Conservation (phyloP, 345 rosid genomes). For the Citrus sp. region DNA sequence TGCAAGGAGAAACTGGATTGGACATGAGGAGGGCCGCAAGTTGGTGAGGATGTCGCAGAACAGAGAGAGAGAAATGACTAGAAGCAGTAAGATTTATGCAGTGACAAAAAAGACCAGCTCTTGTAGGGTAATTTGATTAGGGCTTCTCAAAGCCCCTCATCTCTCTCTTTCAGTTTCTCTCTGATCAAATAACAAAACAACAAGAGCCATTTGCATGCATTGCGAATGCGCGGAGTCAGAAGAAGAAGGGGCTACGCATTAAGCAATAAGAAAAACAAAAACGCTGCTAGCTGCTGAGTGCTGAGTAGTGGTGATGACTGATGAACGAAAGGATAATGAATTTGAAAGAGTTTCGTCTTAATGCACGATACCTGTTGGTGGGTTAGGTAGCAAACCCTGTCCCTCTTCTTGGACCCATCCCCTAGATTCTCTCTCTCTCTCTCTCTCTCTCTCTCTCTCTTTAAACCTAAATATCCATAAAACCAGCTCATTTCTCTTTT, state of each 20-base stretch:
- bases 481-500: slow-evolving; percentile 35
- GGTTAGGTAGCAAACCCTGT: slow-evolving; percentile 72
- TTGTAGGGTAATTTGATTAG: slow-evolving; percentile 27
- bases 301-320: neutral
- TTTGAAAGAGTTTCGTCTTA: slow-evolving; percentile 34
- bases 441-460: slow-evolving; percentile 1
- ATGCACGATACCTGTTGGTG: slow-evolving; percentile 71
- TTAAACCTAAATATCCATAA: neutral
- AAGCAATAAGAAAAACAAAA: neutral
- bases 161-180: neutral
- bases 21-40: slow-evolving; percentile 12
- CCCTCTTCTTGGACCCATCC: slow-evolving; percentile 54
- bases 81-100: neutral
- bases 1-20: neutral
- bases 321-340: slow-evolving; percentile 29
- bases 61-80: neutral
- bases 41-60: slow-evolving; percentile 11
- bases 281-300: neutral
- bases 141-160: slow-evolving; percentile 20
- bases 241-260: neutral
- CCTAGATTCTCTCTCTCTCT: slow-evolving; percentile 36
- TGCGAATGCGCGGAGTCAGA: neutral
- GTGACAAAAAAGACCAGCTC: slow-evolving; percentile 31
- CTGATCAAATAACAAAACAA: neutral
- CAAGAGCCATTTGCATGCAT: neutral